These are phyloP conservation scores for Colletotrichum somersetense DNA, from an alignment of 2,329 filamentous ascomycete species.

Conservation along the genomic window DNA sequence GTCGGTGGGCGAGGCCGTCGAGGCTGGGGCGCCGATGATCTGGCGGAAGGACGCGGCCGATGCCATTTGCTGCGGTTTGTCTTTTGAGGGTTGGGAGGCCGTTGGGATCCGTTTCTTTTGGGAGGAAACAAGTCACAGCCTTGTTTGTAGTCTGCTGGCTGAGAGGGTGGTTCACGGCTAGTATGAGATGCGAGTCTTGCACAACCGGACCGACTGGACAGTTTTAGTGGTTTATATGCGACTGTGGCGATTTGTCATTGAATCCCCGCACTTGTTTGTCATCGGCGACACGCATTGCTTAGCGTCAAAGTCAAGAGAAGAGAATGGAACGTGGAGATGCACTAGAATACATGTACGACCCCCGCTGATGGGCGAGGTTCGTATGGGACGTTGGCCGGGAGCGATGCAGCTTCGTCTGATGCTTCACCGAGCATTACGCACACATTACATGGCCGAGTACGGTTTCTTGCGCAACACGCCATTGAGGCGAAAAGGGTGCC, in stretches of 20 bases:
- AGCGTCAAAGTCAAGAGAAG: background rate
- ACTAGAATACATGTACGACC: background rate
- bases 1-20: slow-evolving; percentile 68
- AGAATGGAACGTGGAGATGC: background rate
- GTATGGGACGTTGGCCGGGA: background rate
- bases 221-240: background rate
- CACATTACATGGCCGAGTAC: background rate
- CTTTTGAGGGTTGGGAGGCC: slow-evolving; percentile 1
- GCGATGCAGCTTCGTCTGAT: background rate
- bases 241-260: slow-evolving; percentile 29
- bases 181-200: background rate
- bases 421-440: no score
- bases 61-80: slow-evolving; percentile 41
- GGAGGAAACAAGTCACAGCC: background rate
- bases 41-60: slow-evolving; percentile 54
- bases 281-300: slow-evolving; percentile 25
- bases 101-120: background rate
- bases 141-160: background rate
- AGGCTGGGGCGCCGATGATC: slow-evolving; percentile 66
- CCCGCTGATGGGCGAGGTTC: background rate
- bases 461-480: background rate
- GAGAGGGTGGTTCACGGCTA: background rate
- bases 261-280: slow-evolving; percentile 39
- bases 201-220: background rate
- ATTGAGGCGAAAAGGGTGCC: background rate